Percentiles rank a stretch among this genome's conserved stretches.
Conservation (phyloP, 176 grass and related monocot species). For the Cenchrus purpureus region DNA sequence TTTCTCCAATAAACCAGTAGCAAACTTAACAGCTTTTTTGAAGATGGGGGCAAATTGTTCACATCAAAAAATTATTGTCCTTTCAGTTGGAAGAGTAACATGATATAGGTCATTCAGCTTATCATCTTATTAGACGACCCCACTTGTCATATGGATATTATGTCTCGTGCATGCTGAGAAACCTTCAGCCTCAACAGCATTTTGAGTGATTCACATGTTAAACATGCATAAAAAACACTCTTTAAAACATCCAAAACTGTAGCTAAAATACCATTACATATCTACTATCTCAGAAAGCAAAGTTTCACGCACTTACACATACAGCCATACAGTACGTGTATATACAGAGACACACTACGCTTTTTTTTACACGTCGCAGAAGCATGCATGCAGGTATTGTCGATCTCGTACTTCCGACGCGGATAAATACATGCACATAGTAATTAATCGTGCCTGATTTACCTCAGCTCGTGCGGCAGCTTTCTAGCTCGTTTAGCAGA, state of each 20-base stretch:
- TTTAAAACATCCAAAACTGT: neutral
- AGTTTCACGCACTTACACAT: slow-evolving; percentile 10
- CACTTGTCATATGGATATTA: too few relatives aligned
- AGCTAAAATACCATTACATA: slow-evolving; percentile 10
- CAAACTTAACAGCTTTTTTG: neutral
- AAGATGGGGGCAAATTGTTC: neutral
- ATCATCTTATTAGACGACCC: too few relatives aligned
- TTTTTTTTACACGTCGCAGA: neutral
- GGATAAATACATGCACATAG: neutral
- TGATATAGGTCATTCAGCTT: neutral
- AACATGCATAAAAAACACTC: neutral
- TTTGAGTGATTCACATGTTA: neutral
- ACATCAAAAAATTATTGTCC: neutral
- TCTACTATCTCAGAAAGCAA: slow-evolving; percentile 28
- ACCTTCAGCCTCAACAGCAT: neutral
- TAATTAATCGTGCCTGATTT: neutral
- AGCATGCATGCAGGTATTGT: neutral
- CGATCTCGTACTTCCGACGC: neutral
- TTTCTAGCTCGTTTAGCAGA: slow-evolving; percentile 29
- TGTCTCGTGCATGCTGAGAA: neutral
- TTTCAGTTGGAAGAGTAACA: neutral
- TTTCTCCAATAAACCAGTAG: neutral
- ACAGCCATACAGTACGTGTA: neutral
- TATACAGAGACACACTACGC: neutral
- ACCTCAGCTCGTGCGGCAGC: neutral